Evolutionary conservation across 2,329 filamentous ascomycete species (phyloP), one percentile per base, ranked within the genome.

Genomic region (Trichoderma sp.): DNA sequence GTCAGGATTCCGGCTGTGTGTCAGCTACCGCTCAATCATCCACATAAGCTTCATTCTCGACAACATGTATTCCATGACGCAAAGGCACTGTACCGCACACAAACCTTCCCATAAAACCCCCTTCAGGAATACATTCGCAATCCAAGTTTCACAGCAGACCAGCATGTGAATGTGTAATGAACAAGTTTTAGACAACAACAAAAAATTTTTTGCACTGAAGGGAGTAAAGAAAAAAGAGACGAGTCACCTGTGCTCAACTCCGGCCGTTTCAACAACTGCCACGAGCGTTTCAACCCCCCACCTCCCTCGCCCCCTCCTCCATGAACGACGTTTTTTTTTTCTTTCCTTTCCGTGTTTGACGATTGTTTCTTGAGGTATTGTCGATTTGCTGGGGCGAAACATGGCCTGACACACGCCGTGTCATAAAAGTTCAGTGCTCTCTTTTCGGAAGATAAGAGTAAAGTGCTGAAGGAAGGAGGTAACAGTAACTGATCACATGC

Each of bases 341-440:
- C 7, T 9, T 30, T 9, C 7, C 28, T 30, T 30, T 24, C 21
- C 21, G 30, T 9, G 61, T 63, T 63, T 63, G 61, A 63, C 61
- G 61, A 63, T 63, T 63, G 61, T 63, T 63, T 57, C 61, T 56
- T 17, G 51, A 61, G 43, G 51, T 47, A 21, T 34, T 17, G 17
- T n/a, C 28, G 45, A 54, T 45, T 54, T 28, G 39, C 50, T 39
- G 54, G 50, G 57, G 21, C 45, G 57, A 60, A 60, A 60, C 57
- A 43, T 50, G 47, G 24, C 43, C 57, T 60, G 57, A 60, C 26
- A 60, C 57, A 51, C 57, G 30, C n/a, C 26, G n/a, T 47, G 56
- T 43, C 50, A 21, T 19, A 24, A 52, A 21, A 34, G 34, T 7
- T 15, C 17, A 26, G 34, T 34, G 30, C 26, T 10, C 26, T 10